Base-by-base conservation (phyloP, 2,329 filamentous ascomycete species). In the Cytospora piceae region DNA sequence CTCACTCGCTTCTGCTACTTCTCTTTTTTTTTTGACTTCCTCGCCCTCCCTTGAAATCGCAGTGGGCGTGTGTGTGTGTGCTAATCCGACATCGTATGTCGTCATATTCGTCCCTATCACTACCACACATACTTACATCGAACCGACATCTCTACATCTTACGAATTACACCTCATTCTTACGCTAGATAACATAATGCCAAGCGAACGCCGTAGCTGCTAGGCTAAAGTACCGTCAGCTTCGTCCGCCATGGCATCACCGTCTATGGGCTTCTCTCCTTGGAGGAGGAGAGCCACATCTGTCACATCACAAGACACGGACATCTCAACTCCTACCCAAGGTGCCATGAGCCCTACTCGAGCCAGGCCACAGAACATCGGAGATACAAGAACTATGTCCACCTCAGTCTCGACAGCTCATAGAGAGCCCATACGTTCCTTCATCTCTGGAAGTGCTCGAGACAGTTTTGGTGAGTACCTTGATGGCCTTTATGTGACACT, bases 361-460 rank as follows among this genome's bases (percentile, higher is more conserved):
- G 46, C 68, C 61, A 20, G 58, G 52, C 68, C 69, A 58, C 68
- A 69, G 53, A 73, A 72, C 42, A 72, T 70, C 54, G 66, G 69
- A 29, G 76, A 79, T 66, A 66, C 70, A 39, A 75, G 71, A 57
- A 69, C 70, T 34, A 73, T 82, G 14, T 82, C 81, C 24, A 78
- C 81, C 6, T 80, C 80, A 1, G 76, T 74, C 39, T 78, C 80
- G 20, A 69, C 73, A 17, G 74, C 70, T 66, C 81, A 88, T 73
- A 82, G 85, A 74, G 89, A 90, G 67, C 90, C 90, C 5, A 88
- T 90, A 58, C 83, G 90, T 63, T 92, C 89, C 3, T 92, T 91
- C 70, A 87, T 91, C 63, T 88, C 91, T 70, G 85, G 87, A 62
- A 86, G 87, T 49, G 81, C 85, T 46, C 84, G 87, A 68, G 85